phyloP scores from a whole-genome alignment of 2,329 filamentous ascomycete species.

The Alternaria angustiovoidea region DNA sequence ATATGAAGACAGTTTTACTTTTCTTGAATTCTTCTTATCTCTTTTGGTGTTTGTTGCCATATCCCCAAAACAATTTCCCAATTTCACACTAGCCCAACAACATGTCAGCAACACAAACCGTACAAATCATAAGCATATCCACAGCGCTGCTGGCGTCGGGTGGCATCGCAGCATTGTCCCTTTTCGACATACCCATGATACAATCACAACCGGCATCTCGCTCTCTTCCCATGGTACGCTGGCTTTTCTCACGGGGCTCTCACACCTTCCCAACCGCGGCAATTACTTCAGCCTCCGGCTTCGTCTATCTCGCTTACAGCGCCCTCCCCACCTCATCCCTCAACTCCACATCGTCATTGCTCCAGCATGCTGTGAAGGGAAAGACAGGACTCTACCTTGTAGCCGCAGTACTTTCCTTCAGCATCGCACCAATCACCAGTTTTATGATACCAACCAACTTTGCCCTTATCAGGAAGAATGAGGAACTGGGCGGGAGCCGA shows the following conservation, averaged over 20 bases:
- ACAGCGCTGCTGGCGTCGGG: slow-evolving; percentile 46
- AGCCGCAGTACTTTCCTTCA: slow-evolving; percentile 28
- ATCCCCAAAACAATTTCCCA: not conserved
- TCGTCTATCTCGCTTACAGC: slow-evolving; percentile 36
- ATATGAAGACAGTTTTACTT: not conserved
- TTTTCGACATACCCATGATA: slow-evolving; percentile 45
- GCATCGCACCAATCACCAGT: slow-evolving; percentile 28
- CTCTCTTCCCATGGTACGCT: slow-evolving; percentile 47
- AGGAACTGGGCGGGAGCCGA: slow-evolving; percentile 25
- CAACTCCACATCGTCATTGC: not conserved
- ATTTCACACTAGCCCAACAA: not conserved
- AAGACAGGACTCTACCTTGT: slow-evolving; percentile 19
- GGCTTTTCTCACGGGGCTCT: slow-evolving; percentile 51
- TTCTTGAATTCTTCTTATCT: not conserved
- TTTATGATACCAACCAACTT: slow-evolving; percentile 22
- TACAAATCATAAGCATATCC: slow-evolving; percentile 41
- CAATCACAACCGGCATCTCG: slow-evolving; percentile 49
- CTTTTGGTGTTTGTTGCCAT: not conserved
- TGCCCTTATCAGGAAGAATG: slow-evolving; percentile 33
- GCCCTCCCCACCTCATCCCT: slow-evolving; percentile 8
- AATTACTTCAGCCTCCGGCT: slow-evolving; percentile 38
- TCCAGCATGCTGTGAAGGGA: slow-evolving; percentile 10
- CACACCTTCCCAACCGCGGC: slow-evolving; percentile 46
- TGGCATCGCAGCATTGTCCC: slow-evolving; percentile 45
- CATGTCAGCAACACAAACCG: slow-evolving; percentile 20